Conservation (phyloP, 345 rosid species). For the Schrenkiella parvula region DNA sequence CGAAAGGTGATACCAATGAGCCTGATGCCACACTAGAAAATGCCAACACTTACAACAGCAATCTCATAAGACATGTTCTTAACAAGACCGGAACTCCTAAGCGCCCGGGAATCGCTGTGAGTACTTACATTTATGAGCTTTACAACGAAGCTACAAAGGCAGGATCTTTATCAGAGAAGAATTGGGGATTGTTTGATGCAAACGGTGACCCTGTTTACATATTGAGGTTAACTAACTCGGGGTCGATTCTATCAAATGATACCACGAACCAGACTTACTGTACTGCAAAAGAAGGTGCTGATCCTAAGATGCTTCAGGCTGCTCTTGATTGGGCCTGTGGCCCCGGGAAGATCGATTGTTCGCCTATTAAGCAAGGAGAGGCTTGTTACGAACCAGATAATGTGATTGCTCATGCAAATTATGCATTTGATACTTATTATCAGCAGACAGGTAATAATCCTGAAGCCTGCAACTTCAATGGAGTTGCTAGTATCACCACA, state of each 20-base stretch:
- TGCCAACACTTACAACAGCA: conserved; percentile 84
- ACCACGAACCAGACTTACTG: conserved; percentile 84
- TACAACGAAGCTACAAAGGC: conserved; percentile 68
- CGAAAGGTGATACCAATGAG: conserved; percentile 68
- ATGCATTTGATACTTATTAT: conserved; percentile 77
- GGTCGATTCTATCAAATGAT: conserved; percentile 61
- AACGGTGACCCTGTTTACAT: conserved; percentile 62
- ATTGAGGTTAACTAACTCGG: conserved; percentile 61
- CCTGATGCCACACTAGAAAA: conserved; percentile 74
- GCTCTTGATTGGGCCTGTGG: conserved; percentile 96
- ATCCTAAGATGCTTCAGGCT: conserved; percentile 84
- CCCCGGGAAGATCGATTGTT: conserved; percentile 72
- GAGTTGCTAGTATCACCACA: conserved; percentile 75
- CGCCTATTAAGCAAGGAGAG: conserved; percentile 59
- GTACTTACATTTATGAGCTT: conserved; percentile 80
- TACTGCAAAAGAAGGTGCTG: conserved; percentile 70
- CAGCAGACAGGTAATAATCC: conserved; percentile 61
- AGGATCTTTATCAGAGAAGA: conserved; percentile 70
- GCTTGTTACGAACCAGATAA: conserved; percentile 74
- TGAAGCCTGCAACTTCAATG: conserved; percentile 78
- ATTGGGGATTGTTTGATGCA: conserved; percentile 78
- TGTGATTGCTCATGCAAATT: conserved; percentile 65
- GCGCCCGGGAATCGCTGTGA: conserved; percentile 62
- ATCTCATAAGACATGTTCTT: conserved; percentile 71
- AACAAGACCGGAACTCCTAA: conserved; percentile 85